Evolutionary conservation across 495 filamentous ascomycete species (phyloP).

Genomic region (Xylaria intraflava): DNA sequence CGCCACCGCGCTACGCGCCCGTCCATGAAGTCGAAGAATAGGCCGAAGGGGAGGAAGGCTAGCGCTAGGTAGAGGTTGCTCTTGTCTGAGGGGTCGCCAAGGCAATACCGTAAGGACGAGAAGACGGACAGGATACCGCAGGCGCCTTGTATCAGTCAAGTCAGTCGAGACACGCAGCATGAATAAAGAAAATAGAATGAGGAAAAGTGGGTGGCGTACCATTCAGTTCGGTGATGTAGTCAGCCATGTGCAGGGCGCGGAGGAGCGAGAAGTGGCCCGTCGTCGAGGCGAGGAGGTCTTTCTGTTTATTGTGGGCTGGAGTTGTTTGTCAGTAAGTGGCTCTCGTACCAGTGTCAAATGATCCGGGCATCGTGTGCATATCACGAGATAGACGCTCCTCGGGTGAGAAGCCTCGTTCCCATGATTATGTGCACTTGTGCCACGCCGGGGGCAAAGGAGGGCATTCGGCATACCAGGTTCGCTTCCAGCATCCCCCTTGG

Average conservation of each 20-base stretch:
- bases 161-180: not conserved
- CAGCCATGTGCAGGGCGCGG: constrained; percentile 86
- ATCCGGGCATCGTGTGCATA: not conserved
- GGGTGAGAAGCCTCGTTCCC: not conserved
- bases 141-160: constrained; percentile 45
- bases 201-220: constrained; percentile 44
- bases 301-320: constrained; percentile 76
- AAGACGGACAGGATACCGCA: constrained; percentile 91
- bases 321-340: not conserved
- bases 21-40: constrained; percentile 99
- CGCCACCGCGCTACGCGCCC: constrained; percentile 94
- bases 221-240: constrained; percentile 92
- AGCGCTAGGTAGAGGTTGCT: constrained; percentile 73
- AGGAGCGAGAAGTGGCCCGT: constrained; percentile 63
- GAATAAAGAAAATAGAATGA: constrained; percentile 1
- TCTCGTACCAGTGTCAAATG: not conserved
- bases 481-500: constrained; percentile 24
- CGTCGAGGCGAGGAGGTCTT: constrained; percentile 67
- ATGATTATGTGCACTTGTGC: not conserved
- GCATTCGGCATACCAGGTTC: constrained; percentile 25
- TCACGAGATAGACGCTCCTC: not conserved
- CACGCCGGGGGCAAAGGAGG: not conserved
- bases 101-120: constrained; percentile 89
- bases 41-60: constrained; percentile 80
- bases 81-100: constrained; percentile 61